Percentiles rank a stretch among this genome's conserved stretches.
Conservation (phyloP, 2,329 filamentous ascomycete species). For the Sporothrix mexicana region DNA sequence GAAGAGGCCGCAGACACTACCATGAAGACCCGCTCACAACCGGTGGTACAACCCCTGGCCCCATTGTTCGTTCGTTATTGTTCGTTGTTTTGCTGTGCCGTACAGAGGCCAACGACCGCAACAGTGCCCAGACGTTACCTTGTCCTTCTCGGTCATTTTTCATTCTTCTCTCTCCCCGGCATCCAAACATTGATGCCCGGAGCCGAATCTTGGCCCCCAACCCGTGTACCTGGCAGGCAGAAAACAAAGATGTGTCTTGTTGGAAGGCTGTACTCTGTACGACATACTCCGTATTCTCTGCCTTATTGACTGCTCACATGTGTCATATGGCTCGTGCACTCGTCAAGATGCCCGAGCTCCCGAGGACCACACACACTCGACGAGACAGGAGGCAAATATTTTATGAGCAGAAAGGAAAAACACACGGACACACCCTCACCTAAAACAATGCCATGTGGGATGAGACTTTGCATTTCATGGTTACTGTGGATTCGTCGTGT, state of each 20-base stretch:
- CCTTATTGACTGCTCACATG: not conserved
- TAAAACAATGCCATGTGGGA: conserved; percentile 9
- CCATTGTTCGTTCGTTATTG: not conserved
- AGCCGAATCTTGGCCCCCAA: conserved; percentile 24
- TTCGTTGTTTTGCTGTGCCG: conserved; percentile 2
- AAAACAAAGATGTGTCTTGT: not conserved
- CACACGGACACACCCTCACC: conserved; percentile 11
- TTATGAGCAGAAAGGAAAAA: not conserved
- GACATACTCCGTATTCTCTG: not conserved
- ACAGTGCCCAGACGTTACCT: not conserved
- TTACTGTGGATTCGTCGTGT: not conserved
- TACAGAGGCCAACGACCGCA: not conserved
- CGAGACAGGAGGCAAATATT: not conserved
- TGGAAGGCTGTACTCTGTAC: not conserved
- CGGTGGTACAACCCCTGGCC: not conserved
- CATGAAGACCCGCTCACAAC: not conserved
- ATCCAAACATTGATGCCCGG: conserved; percentile 16
- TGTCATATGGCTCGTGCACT: conserved; percentile 17
- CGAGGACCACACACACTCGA: not conserved
- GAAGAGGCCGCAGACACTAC: not conserved
- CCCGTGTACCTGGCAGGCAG: conserved; percentile 24
- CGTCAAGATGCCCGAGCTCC: conserved; percentile 12
- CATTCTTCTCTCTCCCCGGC: not conserved
- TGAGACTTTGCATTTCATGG: not conserved
- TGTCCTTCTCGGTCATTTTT: not conserved